Percentiles rank a stretch among this genome's conserved stretches.
phyloP scores from a whole-genome alignment of 139 green algal species.

The Chlorella sp. region DNA sequence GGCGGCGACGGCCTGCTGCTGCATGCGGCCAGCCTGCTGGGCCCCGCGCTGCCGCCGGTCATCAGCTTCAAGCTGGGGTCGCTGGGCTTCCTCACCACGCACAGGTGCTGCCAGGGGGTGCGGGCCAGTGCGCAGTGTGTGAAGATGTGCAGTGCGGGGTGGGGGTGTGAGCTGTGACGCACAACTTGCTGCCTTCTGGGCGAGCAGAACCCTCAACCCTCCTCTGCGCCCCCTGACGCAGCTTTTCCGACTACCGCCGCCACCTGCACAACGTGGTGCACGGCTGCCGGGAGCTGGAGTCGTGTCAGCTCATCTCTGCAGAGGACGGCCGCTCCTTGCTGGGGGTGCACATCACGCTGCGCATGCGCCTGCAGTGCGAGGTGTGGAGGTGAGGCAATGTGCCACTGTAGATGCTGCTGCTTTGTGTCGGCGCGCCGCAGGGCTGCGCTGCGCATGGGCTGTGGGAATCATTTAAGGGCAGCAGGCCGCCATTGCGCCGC shows the following conservation, averaged over 20 bases:
- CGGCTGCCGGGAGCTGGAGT: constrained; percentile 56
- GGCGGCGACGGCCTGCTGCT: constrained; percentile 97
- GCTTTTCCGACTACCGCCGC: constrained; percentile 63
- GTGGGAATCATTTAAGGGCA: too few species aligned
- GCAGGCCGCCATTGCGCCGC: too few species aligned
- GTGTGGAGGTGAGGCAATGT: constrained; percentile 59
- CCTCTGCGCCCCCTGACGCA: not conserved
- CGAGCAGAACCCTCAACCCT: too few species aligned
- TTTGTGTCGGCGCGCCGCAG: too few species aligned
- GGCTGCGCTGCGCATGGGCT: too few species aligned
- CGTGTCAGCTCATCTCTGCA: constrained; percentile 29
- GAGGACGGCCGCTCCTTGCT: constrained; percentile 29
- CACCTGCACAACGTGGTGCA: constrained; percentile 88
- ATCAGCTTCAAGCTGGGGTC: constrained; percentile 94
- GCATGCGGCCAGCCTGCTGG: constrained; percentile 91
- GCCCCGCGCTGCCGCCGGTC: constrained; percentile 62
- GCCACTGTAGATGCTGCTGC: too few species aligned
- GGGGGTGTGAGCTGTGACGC: too few species aligned
- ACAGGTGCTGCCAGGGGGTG: constrained; percentile 49
- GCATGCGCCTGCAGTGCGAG: constrained; percentile 94
- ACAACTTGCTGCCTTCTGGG: too few species aligned
- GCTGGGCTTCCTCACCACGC: constrained; percentile 97
- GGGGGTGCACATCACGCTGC: constrained; percentile 95
- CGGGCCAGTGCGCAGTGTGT: too few species aligned
- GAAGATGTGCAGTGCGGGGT: too few species aligned